Evolutionary conservation across 192 early-diverging fungal genomes (phyloP).

Genomic region (Podochytrium sp.): DNA sequence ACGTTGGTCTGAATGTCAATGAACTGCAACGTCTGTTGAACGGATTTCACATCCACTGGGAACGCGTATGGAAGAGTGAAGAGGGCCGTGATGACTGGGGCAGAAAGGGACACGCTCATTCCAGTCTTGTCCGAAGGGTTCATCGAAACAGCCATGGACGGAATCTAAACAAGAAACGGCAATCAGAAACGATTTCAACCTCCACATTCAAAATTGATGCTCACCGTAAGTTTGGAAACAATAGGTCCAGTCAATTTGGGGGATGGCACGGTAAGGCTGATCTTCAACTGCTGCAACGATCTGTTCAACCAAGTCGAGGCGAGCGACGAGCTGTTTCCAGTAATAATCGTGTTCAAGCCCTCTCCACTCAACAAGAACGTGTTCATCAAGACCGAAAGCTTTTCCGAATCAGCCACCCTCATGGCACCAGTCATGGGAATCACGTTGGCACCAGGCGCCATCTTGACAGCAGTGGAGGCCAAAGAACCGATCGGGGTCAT

Average conservation of each 20-base stretch:
- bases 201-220: too few species aligned
- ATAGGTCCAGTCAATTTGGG: background rate
- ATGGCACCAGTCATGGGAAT: constrained; percentile 15
- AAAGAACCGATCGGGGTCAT: background rate
- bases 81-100: constrained; percentile 2
- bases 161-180: constrained; percentile 4
- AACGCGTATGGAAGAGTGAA: constrained; percentile 26
- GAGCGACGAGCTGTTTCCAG: background rate
- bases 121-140: constrained; percentile 14
- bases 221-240: background rate
- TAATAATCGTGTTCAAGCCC: background rate
- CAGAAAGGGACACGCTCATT: background rate
- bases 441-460: constrained; percentile 20
- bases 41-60: constrained; percentile 13
- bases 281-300: background rate
- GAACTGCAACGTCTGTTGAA: constrained; percentile 6
- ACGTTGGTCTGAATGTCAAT: background rate
- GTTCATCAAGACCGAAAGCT: constrained; percentile 3
- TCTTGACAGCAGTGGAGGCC: background rate
- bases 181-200: background rate
- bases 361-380: constrained; percentile 5
- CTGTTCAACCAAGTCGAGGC: background rate
- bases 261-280: background rate
- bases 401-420: background rate
- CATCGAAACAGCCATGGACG: constrained; percentile 1